These are phyloP conservation scores for Tulasnella sp. DNA, from an alignment of 768 basidiomycete species.

Conservation along the genomic window DNA sequence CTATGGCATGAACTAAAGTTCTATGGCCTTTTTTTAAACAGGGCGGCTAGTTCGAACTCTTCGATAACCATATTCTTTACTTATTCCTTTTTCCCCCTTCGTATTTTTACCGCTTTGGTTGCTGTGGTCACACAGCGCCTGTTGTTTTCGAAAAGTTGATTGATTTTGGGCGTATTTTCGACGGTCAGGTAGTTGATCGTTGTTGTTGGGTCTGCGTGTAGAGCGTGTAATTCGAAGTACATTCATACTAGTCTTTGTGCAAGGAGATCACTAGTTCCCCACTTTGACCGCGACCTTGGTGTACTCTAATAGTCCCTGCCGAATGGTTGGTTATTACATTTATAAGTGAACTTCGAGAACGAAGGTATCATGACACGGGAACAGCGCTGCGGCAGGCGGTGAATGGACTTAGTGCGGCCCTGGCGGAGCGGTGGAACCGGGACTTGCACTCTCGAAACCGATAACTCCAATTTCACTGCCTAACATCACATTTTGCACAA, in stretches of 20 bases:
- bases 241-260: too few relatives aligned
- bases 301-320: too few relatives aligned
- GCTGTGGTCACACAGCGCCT: too few relatives aligned
- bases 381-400: not conserved
- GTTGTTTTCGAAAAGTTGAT: too few relatives aligned
- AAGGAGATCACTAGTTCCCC: too few relatives aligned
- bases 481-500: not conserved
- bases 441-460: not conserved
- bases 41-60: not conserved
- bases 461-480: not conserved
- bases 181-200: too few relatives aligned
- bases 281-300: too few relatives aligned
- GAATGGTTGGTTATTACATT: not conserved
- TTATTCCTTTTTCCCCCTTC: not conserved
- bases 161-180: too few relatives aligned
- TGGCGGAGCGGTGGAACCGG: not conserved
- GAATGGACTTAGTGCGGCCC: not conserved
- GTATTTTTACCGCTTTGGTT: too few relatives aligned
- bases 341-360: not conserved
- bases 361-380: not conserved
- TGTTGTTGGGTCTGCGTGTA: too few relatives aligned
- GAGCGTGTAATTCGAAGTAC: too few relatives aligned
- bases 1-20: not conserved
- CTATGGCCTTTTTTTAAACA: too few relatives aligned
- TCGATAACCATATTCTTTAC: not conserved